Evolutionary conservation across 2,329 filamentous ascomycete species (phyloP).

Genomic region (Colletotrichum simmondsii): DNA sequence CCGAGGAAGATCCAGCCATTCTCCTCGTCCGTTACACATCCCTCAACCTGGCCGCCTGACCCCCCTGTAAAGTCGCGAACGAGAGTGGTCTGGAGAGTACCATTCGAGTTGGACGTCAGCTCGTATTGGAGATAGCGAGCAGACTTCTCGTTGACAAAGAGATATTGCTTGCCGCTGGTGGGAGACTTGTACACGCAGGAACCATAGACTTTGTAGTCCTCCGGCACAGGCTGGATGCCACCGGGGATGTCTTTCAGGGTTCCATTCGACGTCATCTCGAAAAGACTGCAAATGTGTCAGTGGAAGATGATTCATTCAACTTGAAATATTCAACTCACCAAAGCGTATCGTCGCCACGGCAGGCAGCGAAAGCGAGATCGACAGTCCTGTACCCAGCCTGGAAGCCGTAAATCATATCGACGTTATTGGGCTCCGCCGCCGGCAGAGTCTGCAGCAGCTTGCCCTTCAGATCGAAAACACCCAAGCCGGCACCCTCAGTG

Average conservation of each 20-base stretch:
- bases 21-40: constrained; percentile 62
- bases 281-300: constrained; percentile 47
- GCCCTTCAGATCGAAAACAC: constrained; percentile 60
- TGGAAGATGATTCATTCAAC: neutral
- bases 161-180: constrained; percentile 58
- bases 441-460: constrained; percentile 56
- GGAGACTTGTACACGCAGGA: constrained; percentile 62
- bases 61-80: constrained; percentile 63
- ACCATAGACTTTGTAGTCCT: constrained; percentile 60
- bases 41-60: constrained; percentile 63
- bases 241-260: constrained; percentile 54
- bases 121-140: constrained; percentile 66
- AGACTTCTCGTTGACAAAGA: constrained; percentile 66
- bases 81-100: constrained; percentile 55
- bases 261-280: constrained; percentile 59
- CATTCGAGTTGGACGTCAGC: constrained; percentile 51
- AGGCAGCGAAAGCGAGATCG: constrained; percentile 62
- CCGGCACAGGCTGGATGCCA: constrained; percentile 56
- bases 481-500: constrained; percentile 57
- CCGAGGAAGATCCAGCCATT: constrained; percentile 62
- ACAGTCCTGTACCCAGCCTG: constrained; percentile 52
- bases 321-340: constrained; percentile 50
- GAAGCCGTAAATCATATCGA: constrained; percentile 64
- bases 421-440: constrained; percentile 63
- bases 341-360: constrained; percentile 61